Conservation (phyloP, 306 rosid genomes). For the Notholithocarpus densiflorus region DNA sequence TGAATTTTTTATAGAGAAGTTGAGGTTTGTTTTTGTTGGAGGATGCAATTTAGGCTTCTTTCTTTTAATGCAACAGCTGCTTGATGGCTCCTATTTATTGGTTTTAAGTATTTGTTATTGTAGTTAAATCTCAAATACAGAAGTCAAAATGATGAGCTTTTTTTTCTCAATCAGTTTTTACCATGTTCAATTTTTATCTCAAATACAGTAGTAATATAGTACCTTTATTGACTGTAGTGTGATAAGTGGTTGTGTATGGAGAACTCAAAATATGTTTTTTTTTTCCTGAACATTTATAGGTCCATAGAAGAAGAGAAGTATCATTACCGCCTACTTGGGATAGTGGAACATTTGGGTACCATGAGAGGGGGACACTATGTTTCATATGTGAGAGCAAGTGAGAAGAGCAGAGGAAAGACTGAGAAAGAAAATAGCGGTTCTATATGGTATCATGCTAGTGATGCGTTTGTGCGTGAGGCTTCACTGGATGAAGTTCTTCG, state of each 20-base stretch:
- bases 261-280: background rate
- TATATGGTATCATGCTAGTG: constrained; percentile 85
- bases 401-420: constrained; percentile 44
- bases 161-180: background rate
- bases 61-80: background rate
- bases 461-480: constrained; percentile 58
- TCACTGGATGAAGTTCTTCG: constrained; percentile 70
- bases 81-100: background rate
- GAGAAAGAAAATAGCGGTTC: constrained; percentile 36
- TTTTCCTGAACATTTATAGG: constrained; percentile 34
- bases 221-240: background rate
- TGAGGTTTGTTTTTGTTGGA: background rate
- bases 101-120: background rate
- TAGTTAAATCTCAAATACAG: background rate
- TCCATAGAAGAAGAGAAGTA: constrained; percentile 44
- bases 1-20: background rate
- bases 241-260: background rate
- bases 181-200: background rate
- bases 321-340: constrained; percentile 66
- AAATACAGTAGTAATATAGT: too few relatives aligned
- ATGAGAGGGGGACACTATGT: constrained; percentile 96
- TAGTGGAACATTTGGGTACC: constrained; percentile 81
- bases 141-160: background rate
- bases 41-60: background rate
- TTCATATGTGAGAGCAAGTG: constrained; percentile 79